Conservation (phyloP, 495 filamentous ascomycete genomes). For the Podospora appendiculata region DNA sequence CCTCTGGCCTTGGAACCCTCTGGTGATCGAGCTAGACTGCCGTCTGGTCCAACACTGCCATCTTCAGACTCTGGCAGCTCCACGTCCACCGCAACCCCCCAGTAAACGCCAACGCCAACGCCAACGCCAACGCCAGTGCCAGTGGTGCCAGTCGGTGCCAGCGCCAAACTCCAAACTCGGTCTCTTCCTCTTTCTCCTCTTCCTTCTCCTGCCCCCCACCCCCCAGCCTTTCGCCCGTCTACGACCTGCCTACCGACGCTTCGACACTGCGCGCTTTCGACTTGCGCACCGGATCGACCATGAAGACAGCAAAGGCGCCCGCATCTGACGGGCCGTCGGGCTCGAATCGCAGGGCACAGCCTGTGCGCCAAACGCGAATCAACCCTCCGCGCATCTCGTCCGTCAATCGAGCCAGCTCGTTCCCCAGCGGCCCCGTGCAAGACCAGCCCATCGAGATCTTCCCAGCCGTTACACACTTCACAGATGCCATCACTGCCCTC, state of each 20-base stretch:
- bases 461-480: conserved; percentile 89
- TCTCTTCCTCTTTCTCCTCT: background rate
- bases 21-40: too few relatives aligned
- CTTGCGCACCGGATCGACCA: conserved; percentile 11
- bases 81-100: background rate
- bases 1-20: background rate
- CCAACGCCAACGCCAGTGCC: background rate
- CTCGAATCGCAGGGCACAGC: conserved; percentile 49
- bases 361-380: conserved; percentile 51
- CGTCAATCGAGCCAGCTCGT: conserved; percentile 34
- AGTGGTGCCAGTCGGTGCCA: background rate
- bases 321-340: conserved; percentile 30
- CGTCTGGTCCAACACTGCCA: too few relatives aligned
- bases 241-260: background rate
- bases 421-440: conserved; percentile 32
- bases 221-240: background rate
- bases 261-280: background rate
- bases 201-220: background rate
- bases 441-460: conserved; percentile 61
- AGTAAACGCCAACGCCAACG: background rate
- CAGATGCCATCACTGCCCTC: conserved; percentile 84
- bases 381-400: conserved; percentile 43
- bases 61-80: background rate
- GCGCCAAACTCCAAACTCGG: background rate
- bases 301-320: conserved; percentile 45